phyloP scores from a whole-genome alignment of 202 grass and related monocot species.

The Setaria viridis region DNA sequence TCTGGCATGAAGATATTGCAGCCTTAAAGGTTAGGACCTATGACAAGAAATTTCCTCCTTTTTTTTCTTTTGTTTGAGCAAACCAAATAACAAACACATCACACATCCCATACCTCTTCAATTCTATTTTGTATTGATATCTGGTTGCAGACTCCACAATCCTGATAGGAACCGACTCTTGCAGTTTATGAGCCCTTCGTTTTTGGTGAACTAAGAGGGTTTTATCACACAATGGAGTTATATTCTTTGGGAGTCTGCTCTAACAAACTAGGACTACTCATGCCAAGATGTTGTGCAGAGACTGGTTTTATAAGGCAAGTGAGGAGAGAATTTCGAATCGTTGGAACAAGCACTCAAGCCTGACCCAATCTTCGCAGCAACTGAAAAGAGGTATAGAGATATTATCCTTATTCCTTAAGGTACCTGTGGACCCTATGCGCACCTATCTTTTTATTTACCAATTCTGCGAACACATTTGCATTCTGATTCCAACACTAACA shows the following conservation, averaged over 20 bases:
- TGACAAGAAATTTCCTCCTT: constrained; percentile 41
- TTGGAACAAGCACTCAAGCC: constrained; percentile 57
- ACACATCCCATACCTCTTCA: constrained; percentile 54
- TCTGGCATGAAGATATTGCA: constrained; percentile 61
- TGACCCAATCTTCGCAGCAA: constrained; percentile 72
- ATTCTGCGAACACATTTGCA: constrained; percentile 54
- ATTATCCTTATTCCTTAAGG: constrained; percentile 95
- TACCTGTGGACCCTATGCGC: constrained; percentile 57
- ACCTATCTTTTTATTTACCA: constrained; percentile 59
- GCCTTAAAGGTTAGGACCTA: constrained; percentile 42
- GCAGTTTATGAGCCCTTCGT: constrained; percentile 41
- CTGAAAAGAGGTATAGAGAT: constrained; percentile 91
- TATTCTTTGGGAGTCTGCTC: constrained; percentile 50
- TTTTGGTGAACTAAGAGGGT: constrained; percentile 44
- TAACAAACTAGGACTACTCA: constrained; percentile 48
- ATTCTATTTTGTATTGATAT: constrained; percentile 43
- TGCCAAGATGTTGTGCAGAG: constrained; percentile 53
- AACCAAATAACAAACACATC: constrained; percentile 39
- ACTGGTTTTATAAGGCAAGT: constrained; percentile 69
- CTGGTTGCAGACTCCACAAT: constrained; percentile 44
- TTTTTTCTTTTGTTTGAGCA: constrained; percentile 45
- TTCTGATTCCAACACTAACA: constrained; percentile 72
- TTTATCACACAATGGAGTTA: constrained; percentile 33
- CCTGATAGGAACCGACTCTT: constrained; percentile 52
- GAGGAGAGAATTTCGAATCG: constrained; percentile 63